These are phyloP conservation scores for Xylaria sp. DNA, from an alignment of 2,329 filamentous ascomycete species.

Conservation along the genomic window DNA sequence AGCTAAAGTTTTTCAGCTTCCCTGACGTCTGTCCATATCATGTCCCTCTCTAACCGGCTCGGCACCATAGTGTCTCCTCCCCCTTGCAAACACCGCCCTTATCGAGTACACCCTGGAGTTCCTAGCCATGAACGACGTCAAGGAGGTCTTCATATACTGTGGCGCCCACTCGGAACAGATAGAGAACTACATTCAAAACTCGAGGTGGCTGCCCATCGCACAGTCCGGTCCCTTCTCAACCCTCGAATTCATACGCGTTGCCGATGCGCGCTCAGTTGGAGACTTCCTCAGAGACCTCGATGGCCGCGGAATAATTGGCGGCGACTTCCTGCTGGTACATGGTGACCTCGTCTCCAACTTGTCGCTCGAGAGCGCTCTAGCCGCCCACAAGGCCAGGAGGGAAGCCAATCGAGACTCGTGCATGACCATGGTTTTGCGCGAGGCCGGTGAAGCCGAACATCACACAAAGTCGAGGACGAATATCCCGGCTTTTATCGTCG, in stretches of 20 bases:
- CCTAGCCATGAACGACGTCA: constrained; percentile 91
- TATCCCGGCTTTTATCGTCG: constrained; percentile 84
- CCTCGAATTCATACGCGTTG: constrained; percentile 83
- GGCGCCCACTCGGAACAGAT: constrained; percentile 86
- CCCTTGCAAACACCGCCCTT: constrained; percentile 89
- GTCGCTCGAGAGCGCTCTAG: constrained; percentile 78
- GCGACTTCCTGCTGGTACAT: constrained; percentile 91
- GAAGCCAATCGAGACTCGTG: constrained; percentile 90
- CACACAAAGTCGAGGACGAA: constrained; percentile 77
- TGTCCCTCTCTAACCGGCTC: constrained; percentile 25
- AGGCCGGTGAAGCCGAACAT: constrained; percentile 72
- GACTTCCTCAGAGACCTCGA: constrained; percentile 96
- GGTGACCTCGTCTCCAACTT: constrained; percentile 93
- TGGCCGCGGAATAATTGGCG: constrained; percentile 79
- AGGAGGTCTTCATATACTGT: constrained; percentile 91
- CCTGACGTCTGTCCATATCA: not conserved
- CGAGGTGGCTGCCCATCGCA: constrained; percentile 69
- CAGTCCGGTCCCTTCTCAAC: constrained; percentile 71
- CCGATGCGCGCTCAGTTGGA: constrained; percentile 82
- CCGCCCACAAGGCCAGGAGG: constrained; percentile 79
- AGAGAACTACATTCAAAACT: constrained; percentile 82
- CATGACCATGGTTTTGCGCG: constrained; percentile 92
- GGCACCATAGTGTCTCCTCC: constrained; percentile 78
- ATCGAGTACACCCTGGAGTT: constrained; percentile 99
- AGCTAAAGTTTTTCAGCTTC: constrained; percentile 39